Base-by-base conservation (phyloP, 495 filamentous ascomycete genomes). In the Articulospora tetracladia region DNA sequence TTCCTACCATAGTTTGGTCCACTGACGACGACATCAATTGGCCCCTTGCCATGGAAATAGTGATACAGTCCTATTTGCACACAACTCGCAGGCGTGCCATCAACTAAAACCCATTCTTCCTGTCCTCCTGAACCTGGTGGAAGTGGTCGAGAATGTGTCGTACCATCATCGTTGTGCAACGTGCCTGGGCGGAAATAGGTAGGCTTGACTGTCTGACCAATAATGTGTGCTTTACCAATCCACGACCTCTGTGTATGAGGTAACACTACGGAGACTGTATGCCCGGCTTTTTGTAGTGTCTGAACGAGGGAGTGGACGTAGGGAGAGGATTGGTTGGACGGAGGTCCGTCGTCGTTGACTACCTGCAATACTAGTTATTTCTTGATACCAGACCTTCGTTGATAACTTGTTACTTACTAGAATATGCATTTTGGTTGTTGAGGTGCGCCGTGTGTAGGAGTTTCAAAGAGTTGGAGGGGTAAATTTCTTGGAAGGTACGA, bases 1-100 rank as follows among this genome's bases (percentile, higher is more conserved):
- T 98, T 98, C 36, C 93, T 79, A 8, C 94, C 94, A 74, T 96
- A 97, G 70, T 98, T 98, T 7, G 94, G 94, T 1, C 94, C 94
- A 13, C 83, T 88, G 4, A 98, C 81, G 3, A 98, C 92, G 2
- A 98, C 75, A 69, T 97, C 93, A 50, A 97, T 77, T 17, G 84
- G 84, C 1, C 85, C 90, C 24, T 84, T 83, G 57, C 90, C 85
- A 58, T 85, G 76, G 77, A 95, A 97, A 78, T 88, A 93, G 75
- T 91, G 90, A 69, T 88, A 86, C 19, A 94, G 81, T 19, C 90
- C 95, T 65, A 97, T 92, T 77, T 96, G 93, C 22, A 89, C 90
- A 73, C 90, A 97, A 61, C 80, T 88, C 1, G 90, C 93, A 23
- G 90, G 94, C 11, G 90, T 97, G 36, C 86, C 90, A 72, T 96